phyloP scores from a whole-genome alignment of 2,329 filamentous ascomycete species.

The Tolypocladium ophioglossoides region DNA sequence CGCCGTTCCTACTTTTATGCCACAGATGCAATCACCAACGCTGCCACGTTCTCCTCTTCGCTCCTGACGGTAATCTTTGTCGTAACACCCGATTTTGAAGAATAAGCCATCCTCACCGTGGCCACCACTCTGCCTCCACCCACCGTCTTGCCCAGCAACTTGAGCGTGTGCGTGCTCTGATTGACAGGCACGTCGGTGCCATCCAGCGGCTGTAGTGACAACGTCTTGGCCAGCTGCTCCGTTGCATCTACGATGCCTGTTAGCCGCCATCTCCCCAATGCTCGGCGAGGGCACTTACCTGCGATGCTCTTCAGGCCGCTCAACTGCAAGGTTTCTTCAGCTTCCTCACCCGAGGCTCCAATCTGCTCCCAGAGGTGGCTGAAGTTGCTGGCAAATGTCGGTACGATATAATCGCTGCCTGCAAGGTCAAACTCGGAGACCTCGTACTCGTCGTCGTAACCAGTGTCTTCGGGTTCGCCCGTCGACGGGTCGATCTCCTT shows the following conservation, averaged over 20 bases:
- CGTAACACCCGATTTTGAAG: constrained; percentile 84
- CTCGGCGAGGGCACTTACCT: constrained; percentile 46
- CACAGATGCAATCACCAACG: constrained; percentile 74
- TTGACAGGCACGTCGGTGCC: constrained; percentile 86
- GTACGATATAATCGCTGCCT: constrained; percentile 88
- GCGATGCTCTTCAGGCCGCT: constrained; percentile 84
- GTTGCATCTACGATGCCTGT: constrained; percentile 60
- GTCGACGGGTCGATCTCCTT: constrained; percentile 96
- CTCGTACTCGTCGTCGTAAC: constrained; percentile 97
- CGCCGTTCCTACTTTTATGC: constrained; percentile 42
- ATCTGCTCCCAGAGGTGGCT: constrained; percentile 93
- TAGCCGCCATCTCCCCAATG: constrained; percentile 5
- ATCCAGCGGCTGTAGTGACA: constrained; percentile 88
- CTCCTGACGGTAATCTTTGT: constrained; percentile 89
- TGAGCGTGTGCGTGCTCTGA: constrained; percentile 85
- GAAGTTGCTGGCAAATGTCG: constrained; percentile 89
- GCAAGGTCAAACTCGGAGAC: constrained; percentile 85
- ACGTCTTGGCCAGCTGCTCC: constrained; percentile 73
- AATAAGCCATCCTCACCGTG: constrained; percentile 86
- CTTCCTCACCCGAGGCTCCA: constrained; percentile 78
- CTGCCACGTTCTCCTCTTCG: constrained; percentile 86
- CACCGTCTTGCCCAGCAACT: constrained; percentile 92
- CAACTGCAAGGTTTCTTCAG: constrained; percentile 82
- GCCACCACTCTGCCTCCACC: constrained; percentile 81
- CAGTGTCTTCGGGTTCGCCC: constrained; percentile 80